Evolutionary conservation across 1,284 basidiomycete species (phyloP), one percentile per base, ranked within the genome.

Genomic region (Phaffia rhodozyma): DNA sequence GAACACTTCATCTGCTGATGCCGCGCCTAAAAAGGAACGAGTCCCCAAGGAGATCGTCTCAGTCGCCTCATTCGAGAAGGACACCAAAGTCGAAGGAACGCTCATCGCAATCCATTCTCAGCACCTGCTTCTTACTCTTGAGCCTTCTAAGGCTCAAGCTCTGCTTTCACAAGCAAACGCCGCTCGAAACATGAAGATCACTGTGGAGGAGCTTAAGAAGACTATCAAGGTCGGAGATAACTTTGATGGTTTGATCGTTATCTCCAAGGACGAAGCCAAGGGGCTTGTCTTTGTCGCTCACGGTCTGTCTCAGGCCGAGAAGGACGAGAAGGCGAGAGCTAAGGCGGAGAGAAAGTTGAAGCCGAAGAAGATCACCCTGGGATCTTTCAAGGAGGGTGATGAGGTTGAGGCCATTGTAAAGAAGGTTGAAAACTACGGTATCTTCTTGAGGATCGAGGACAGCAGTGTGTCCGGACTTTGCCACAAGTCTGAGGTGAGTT

Each of bases 381-480:
- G 38, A 7, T 43, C 38, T 43, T 43, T 43, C 38, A 43, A 43
- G 38, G 2, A 7, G 25, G 32, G 60, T 25, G 69, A 79, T n/a
- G 66, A 86, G 69, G 78, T 91, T 51, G 81, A 84, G 47, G 86
- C 87, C 20, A 78, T 78, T 38, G 82, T 93, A 57, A 88, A 86
- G 74, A 83, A 81, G 68, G 81, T 93, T 13, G 88, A 92, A 74
- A 82, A 85, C 48, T 98, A 90, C 71, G 96, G 96, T 21, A 80
- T 97, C 49, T 97, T 98, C 77, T 84, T 99, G 61, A 83, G 87
- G 72, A 86, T 97, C 52, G 84, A 88, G 13, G 86, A 83, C 20
- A 86, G 87, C 0, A 86, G 86, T 70, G 78, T 97, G 58, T 86
- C 82, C 63, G 96, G 96, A 5, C 79, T 99, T 13, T 97, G 94